phyloP scores from a whole-genome alignment of 129 eudicot genomes.

The Escallonia rubra region DNA sequence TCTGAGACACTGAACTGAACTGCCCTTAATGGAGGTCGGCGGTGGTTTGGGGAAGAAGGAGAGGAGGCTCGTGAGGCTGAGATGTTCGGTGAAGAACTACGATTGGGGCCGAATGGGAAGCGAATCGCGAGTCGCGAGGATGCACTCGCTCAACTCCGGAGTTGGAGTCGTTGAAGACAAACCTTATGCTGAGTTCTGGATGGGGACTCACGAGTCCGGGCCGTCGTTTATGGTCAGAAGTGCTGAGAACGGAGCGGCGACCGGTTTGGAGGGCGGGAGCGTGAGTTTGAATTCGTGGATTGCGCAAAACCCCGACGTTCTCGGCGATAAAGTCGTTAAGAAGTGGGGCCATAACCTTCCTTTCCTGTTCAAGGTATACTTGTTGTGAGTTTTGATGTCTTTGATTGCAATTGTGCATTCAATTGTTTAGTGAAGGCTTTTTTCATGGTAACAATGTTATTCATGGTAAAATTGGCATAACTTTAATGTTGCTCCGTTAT shows the following conservation, averaged over 20 bases:
- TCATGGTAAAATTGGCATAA: no score
- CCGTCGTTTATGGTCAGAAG: conserved; percentile 47
- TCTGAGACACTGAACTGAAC: neutral
- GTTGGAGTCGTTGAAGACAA: conserved; percentile 31
- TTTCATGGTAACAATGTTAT: no score
- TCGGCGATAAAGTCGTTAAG: neutral
- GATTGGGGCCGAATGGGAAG: conserved; percentile 77
- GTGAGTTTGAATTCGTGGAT: neutral
- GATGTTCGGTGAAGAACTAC: conserved; percentile 70
- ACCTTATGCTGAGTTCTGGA: conserved; percentile 93
- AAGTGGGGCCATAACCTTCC: neutral
- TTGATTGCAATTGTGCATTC: no score
- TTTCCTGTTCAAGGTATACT: neutral
- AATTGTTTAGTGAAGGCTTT: no score
- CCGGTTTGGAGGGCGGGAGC: neutral
- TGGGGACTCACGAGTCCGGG: conserved; percentile 89
- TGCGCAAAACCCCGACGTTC: neutral
- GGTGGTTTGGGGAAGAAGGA: conserved; percentile 8
- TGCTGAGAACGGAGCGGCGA: conserved; percentile 2
- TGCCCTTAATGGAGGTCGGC: conserved; percentile 31
- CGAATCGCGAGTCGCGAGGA: conserved; percentile 57
- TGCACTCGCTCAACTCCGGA: conserved; percentile 44
- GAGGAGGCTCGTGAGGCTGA: conserved; percentile 37
- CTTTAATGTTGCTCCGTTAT: no score
- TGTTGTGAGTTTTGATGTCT: neutral